These are phyloP conservation scores for Saccharomycopsis sp. DNA, from an alignment of 805 yeast species.

Conservation along the genomic window DNA sequence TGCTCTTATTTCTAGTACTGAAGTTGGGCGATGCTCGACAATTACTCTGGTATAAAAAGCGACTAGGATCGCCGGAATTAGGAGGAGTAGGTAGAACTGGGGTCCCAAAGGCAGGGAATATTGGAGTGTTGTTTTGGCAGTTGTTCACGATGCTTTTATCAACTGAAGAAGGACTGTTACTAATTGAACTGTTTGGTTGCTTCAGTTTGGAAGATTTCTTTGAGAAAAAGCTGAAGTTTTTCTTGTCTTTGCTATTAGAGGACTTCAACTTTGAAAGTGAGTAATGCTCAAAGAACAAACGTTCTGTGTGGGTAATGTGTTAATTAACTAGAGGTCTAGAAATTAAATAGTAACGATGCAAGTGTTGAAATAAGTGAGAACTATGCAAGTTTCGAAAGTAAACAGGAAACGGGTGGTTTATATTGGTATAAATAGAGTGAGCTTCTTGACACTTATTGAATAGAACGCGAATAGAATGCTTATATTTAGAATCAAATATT, in stretches of 20 bases:
- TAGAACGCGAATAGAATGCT: neutral
- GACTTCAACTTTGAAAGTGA: neutral
- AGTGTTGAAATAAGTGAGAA: too few relatives aligned
- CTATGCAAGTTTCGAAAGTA: neutral
- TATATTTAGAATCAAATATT: neutral
- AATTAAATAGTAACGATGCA: too few relatives aligned
- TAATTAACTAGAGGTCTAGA: neutral
- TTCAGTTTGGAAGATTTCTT: neutral
- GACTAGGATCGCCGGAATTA: neutral
- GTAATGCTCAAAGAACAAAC: neutral
- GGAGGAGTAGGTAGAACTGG: neutral
- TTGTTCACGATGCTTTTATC: neutral
- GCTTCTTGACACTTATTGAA: neutral
- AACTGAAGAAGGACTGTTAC: neutral
- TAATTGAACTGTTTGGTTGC: neutral
- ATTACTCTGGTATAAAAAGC: neutral
- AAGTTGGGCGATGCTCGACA: neutral
- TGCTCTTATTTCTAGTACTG: neutral
- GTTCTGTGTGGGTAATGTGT: neutral
- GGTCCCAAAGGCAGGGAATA: neutral
- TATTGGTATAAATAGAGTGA: neutral
- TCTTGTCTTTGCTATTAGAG: constrained; percentile 2
- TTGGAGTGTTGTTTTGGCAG: neutral
- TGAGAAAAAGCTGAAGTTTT: constrained; percentile 2
- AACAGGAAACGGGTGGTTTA: neutral